These are phyloP conservation scores for Aspergillus luchuensis DNA, from an alignment of 2,329 filamentous ascomycete genomes.

Conservation along the genomic window DNA sequence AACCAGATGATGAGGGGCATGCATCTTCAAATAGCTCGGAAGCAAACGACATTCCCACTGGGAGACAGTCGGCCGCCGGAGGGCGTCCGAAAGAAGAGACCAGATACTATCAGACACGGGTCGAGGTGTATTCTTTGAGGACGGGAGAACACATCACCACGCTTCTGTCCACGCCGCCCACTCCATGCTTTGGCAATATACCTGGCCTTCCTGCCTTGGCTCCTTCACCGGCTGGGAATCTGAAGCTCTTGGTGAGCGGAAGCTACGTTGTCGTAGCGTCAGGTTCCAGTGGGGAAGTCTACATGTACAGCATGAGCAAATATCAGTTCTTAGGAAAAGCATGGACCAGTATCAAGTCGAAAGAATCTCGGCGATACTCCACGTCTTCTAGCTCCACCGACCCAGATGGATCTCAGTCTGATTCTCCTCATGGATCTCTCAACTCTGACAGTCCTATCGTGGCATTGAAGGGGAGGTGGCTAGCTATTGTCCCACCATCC, in stretches of 20 bases:
- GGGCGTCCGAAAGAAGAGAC: slow-evolving; percentile 32
- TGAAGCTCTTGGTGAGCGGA: slow-evolving; percentile 72
- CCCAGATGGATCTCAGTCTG: slow-evolving; percentile 44
- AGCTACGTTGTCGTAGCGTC: slow-evolving; percentile 75
- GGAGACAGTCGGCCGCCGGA: slow-evolving; percentile 25
- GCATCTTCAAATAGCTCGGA: slow-evolving; percentile 39
- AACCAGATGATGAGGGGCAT: slow-evolving; percentile 44
- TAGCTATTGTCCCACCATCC: slow-evolving; percentile 48
- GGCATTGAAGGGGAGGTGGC: slow-evolving; percentile 49
- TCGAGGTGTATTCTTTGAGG: slow-evolving; percentile 83
- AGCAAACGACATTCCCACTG: slow-evolving; percentile 35
- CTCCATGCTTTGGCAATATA: slow-evolving; percentile 57
- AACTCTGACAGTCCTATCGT: slow-evolving; percentile 43
- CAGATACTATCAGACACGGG: slow-evolving; percentile 73
- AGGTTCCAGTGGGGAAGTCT: slow-evolving; percentile 82
- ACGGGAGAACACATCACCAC: slow-evolving; percentile 72
- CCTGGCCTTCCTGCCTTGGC: slow-evolving; percentile 66
- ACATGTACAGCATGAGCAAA: slow-evolving; percentile 62
- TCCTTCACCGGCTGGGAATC: slow-evolving; percentile 69
- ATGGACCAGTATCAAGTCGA: slow-evolving; percentile 79
- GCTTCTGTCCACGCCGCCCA: slow-evolving; percentile 71
- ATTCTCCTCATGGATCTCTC: slow-evolving; percentile 34
- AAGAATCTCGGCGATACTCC: slow-evolving; percentile 47
- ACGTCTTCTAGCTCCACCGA: slow-evolving; percentile 50
- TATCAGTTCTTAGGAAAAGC: slow-evolving; percentile 80